Percentiles rank a stretch among this genome's conserved stretches.
Conservation (phyloP, 371 early-diverging fungal genomes). For the Circinella minor region DNA sequence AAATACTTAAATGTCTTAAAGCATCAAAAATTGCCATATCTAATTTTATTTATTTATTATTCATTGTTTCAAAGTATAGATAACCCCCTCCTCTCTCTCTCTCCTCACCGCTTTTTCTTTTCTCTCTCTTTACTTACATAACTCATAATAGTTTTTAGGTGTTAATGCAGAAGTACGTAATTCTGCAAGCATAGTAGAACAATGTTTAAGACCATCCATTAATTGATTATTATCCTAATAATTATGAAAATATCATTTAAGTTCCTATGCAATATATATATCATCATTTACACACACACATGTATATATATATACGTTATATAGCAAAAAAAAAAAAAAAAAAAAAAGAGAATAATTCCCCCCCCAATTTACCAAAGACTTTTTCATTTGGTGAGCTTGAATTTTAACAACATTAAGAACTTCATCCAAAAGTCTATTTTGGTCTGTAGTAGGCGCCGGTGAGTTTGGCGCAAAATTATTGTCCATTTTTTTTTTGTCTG, state of each 20-base stretch:
- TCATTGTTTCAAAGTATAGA: no score
- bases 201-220: conserved; percentile 95
- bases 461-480: conserved; percentile 25
- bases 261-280: not conserved
- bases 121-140: conserved; percentile 65
- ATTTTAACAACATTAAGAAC: conserved; percentile 84
- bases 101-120: no score
- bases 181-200: conserved; percentile 95
- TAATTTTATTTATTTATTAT: not conserved
- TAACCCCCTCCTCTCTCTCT: not conserved
- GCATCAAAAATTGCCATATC: conserved; percentile 97
- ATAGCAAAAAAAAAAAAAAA: no score
- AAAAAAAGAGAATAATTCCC: not conserved
- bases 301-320: no score
- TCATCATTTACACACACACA: not conserved
- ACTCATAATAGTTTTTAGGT: conserved; percentile 96
- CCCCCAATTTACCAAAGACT: conserved; percentile 73
- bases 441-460: conserved; percentile 67
- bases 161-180: conserved; percentile 90
- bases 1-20: conserved; percentile 85
- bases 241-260: not conserved
- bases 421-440: conserved; percentile 83
- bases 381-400: conserved; percentile 89
- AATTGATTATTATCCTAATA: conserved; percentile 83
- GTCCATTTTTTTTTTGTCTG: not conserved